Conservation (phyloP, 768 basidiomycete genomes). For the Amanita inopinata region DNA sequence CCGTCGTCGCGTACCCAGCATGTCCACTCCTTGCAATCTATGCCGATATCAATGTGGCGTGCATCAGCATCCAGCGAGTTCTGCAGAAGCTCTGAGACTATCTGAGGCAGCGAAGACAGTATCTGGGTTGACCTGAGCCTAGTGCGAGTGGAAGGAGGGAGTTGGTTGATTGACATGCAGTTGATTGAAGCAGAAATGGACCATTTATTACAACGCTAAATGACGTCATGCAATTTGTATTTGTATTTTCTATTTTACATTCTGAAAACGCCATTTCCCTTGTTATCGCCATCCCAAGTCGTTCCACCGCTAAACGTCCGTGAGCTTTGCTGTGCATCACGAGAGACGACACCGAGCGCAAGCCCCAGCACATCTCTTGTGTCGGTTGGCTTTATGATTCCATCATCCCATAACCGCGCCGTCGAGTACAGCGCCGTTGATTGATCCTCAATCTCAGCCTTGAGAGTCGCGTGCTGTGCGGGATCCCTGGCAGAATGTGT, state of each 20-base stretch:
- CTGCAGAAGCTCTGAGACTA: slow-evolving; percentile 80
- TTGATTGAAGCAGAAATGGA: background rate
- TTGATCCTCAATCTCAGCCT: slow-evolving; percentile 80
- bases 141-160: slow-evolving; percentile 54
- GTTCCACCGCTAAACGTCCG: slow-evolving; percentile 20
- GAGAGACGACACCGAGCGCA: slow-evolving; percentile 70
- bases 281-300: slow-evolving; percentile 64
- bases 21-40: slow-evolving; percentile 71
- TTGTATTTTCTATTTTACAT: slow-evolving; percentile 64
- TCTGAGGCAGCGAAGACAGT: slow-evolving; percentile 69
- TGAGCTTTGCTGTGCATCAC: slow-evolving; percentile 22
- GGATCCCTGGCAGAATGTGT: slow-evolving; percentile 50
- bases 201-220: background rate
- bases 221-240: slow-evolving; percentile 8
- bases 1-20: slow-evolving; percentile 88
- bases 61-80: slow-evolving; percentile 84
- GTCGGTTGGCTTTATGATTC: slow-evolving; percentile 82
- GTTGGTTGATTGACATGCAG: slow-evolving; percentile 31
- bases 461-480: slow-evolving; percentile 61
- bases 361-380: slow-evolving; percentile 85
- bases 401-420: slow-evolving; percentile 92
- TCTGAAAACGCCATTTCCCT: slow-evolving; percentile 83
- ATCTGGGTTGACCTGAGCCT: slow-evolving; percentile 78
- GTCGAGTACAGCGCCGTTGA: slow-evolving; percentile 83
- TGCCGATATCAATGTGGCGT: slow-evolving; percentile 53